phyloP scores from a whole-genome alignment of 2,329 filamentous ascomycete genomes.

The Xylaria sp. region DNA sequence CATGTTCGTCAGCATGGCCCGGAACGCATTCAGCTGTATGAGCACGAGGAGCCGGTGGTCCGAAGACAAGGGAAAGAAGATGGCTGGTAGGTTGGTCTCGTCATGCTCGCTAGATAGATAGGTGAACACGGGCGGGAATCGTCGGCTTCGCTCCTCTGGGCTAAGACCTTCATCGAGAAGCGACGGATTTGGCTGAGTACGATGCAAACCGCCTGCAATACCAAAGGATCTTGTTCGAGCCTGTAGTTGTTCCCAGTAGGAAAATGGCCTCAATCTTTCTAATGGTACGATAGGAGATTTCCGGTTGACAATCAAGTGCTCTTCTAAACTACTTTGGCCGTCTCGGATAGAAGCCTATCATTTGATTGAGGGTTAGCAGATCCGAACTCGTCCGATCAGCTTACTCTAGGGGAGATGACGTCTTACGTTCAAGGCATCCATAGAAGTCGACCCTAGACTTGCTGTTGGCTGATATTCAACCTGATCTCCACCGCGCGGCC shows the following conservation, averaged over 20 bases:
- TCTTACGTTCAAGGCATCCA: constrained; percentile 17
- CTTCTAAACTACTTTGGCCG: constrained; percentile 11
- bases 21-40: constrained; percentile 43
- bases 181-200: constrained; percentile 8
- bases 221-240: constrained; percentile 20
- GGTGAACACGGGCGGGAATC: constrained; percentile 39
- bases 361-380: neutral
- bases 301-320: constrained; percentile 4
- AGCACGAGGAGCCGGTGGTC: constrained; percentile 43
- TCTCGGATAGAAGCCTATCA: constrained; percentile 10
- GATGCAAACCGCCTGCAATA: constrained; percentile 3
- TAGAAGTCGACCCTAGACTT: neutral
- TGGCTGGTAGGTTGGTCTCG: constrained; percentile 20
- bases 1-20: constrained; percentile 42
- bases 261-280: constrained; percentile 36
- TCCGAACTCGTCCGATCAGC: neutral
- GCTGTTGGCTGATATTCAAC: neutral
- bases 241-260: constrained; percentile 40
- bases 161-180: constrained; percentile 18
- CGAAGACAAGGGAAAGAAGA: constrained; percentile 41
- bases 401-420: no score
- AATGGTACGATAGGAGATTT: constrained; percentile 18
- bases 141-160: constrained; percentile 4
- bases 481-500: neutral
- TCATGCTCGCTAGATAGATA: constrained; percentile 31